Evolutionary conservation across 2,329 filamentous ascomycete species (phyloP), one percentile per base, ranked within the genome.

Genomic region (Colletotrichum gloeosporioides): DNA sequence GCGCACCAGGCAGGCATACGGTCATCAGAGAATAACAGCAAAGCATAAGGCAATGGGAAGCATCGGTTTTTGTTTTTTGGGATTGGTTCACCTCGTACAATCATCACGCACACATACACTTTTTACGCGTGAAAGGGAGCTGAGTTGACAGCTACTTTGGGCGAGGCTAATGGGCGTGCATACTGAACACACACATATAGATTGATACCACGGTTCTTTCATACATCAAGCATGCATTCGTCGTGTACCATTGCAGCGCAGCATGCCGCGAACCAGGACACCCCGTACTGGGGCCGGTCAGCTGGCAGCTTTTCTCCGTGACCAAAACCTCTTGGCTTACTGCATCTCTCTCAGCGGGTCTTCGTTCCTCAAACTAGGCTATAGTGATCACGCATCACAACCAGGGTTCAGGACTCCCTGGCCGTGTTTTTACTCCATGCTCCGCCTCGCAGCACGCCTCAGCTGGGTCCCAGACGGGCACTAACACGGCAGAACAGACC

Each of bases 171-270:
- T 66, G 49, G 61, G 18, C 31, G 36, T 63, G 31, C 32, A 34
- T 25, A 49, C 29, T 22, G 44, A 53, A 61, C 49, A 71, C n/a
- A 71, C 69, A 29, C 34, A 71, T 59, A 68, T 67, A 73, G 69
- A 73, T 63, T 72, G 73, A 73, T 67, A 75, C 69, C 73, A 75
- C 31, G 53, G 55, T 25, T 61, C 29, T 53, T 39, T 27, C 29
- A 34, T 12, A 66, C 66, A 27, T 25, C n/a, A 18, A 15, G 32
- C 27, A 15, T 18, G 12, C 25, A 22, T 65, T 22, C 6, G 32
- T 44, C n/a, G 61, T 67, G 32, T 55, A 34, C 65, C 18, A 44
- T 6, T 70, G 27, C 36, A 66, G 29, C 22, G 32, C 39, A 34
- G 32, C 62, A 18, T 55, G 25, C 31, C 6, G 62, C 32, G 31